A percentile compares a stretch with the other conserved stretches of the same genome.
These are phyloP conservation scores for Claviceps cyperi DNA, from an alignment of 2,329 filamentous ascomycete species.

Conservation along the genomic window DNA sequence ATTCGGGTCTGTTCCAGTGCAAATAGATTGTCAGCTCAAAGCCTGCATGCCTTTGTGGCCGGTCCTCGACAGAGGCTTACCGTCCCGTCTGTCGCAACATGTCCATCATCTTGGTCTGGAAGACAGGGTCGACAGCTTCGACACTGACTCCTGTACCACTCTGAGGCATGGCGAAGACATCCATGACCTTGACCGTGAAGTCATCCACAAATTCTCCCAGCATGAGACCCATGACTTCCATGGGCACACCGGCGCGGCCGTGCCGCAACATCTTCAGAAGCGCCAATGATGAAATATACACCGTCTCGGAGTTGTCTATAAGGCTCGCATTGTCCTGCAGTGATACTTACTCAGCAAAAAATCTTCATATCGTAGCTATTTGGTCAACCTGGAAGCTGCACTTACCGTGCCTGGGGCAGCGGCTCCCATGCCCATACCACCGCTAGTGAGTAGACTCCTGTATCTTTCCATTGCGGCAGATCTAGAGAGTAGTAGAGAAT, in stretches of 20 bases:
- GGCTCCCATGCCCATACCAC: slow-evolving; percentile 49
- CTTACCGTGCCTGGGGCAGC: slow-evolving; percentile 26
- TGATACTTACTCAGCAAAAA: neutral
- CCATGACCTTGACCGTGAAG: slow-evolving; percentile 94
- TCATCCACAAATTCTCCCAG: slow-evolving; percentile 97
- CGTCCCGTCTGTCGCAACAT: slow-evolving; percentile 96
- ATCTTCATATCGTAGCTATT: neutral
- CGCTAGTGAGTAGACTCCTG: slow-evolving; percentile 72
- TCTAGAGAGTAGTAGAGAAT: neutral
- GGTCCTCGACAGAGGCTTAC: slow-evolving; percentile 31
- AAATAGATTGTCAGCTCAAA: neutral
- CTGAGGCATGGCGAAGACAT: slow-evolving; percentile 98
- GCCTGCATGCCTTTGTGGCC: neutral
- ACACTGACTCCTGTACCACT: slow-evolving; percentile 97
- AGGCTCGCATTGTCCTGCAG: slow-evolving; percentile 75
- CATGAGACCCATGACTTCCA: slow-evolving; percentile 99
- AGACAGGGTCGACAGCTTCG: slow-evolving; percentile 94
- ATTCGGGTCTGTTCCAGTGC: slow-evolving; percentile 57
- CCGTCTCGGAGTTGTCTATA: slow-evolving; percentile 97
- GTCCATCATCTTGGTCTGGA: slow-evolving; percentile 99
- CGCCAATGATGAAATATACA: slow-evolving; percentile 96
- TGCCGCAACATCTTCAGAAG: slow-evolving; percentile 98
- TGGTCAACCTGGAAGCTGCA: slow-evolving; percentile 5
- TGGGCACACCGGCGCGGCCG: slow-evolving; percentile 90
- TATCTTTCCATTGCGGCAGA: slow-evolving; percentile 66